phyloP scores from a whole-genome alignment of 495 filamentous ascomycete genomes.

The Aspergillus diversus region DNA sequence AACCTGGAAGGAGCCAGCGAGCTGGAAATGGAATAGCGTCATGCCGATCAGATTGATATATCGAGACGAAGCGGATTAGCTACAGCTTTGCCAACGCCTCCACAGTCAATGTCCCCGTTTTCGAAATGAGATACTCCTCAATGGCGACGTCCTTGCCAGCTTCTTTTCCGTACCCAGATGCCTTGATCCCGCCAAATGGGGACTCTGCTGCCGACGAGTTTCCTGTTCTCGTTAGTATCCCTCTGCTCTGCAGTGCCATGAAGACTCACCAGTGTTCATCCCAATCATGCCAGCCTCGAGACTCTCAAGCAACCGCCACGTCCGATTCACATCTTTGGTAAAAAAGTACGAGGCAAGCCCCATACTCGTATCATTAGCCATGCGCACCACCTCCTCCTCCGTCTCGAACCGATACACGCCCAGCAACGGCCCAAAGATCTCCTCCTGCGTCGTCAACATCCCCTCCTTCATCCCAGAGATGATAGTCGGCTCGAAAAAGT shows the following conservation, averaged over 20 bases:
- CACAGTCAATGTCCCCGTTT: slow-evolving; percentile 68
- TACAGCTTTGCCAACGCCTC: no score
- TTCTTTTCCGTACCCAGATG: slow-evolving; percentile 77
- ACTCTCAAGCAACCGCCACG: slow-evolving; percentile 73
- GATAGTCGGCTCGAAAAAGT: slow-evolving; percentile 76
- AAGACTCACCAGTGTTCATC: slow-evolving; percentile 67
- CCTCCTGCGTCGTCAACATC: slow-evolving; percentile 69
- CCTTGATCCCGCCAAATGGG: slow-evolving; percentile 78
- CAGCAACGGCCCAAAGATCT: slow-evolving; percentile 70
- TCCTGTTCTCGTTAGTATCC: no score
- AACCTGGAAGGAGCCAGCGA: no score
- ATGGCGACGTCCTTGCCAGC: slow-evolving; percentile 73
- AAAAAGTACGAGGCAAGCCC: slow-evolving; percentile 73
- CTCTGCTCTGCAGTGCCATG: no score
- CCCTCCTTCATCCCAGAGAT: slow-evolving; percentile 61
- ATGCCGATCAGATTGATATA: no score
- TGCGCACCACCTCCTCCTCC: slow-evolving; percentile 66
- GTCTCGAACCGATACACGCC: slow-evolving; percentile 71
- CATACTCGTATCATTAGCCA: slow-evolving; percentile 71
- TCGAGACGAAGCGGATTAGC: no score
- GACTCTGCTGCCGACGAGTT: slow-evolving; percentile 69
- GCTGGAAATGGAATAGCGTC: no score
- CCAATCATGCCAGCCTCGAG: slow-evolving; percentile 79
- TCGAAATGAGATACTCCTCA: slow-evolving; percentile 70
- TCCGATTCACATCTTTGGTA: slow-evolving; percentile 71